A percentile compares a stretch with the other conserved stretches of the same genome.
Evolutionary conservation across 73 alveolate genomes (phyloP).

Genomic region (Paramecium pentaurelia): DNA sequence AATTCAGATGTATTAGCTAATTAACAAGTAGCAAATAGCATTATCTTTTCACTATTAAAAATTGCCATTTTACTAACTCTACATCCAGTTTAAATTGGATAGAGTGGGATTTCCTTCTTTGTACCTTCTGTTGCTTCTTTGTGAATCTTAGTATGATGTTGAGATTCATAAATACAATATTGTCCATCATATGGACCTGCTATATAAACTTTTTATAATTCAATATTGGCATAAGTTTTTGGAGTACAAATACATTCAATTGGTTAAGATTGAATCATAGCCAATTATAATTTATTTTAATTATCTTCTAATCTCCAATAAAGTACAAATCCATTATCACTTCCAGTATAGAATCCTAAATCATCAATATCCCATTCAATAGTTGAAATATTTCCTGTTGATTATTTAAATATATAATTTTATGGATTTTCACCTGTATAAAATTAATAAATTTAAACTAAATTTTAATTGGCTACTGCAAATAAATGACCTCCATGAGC

Average conservation of each 20-base stretch:
- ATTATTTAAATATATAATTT: constrained; percentile 55
- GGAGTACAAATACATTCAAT: background rate
- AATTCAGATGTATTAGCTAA: constrained; percentile 43
- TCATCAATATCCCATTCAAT: constrained; percentile 92
- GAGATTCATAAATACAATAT: background rate
- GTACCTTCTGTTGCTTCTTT: constrained; percentile 49
- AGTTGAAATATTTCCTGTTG: constrained; percentile 47
- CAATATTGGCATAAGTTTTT: background rate
- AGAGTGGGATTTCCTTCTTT: constrained; percentile 34
- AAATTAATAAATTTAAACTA: constrained; percentile 83
- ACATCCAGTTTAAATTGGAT: constrained; percentile 57
- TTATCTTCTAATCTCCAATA: constrained; percentile 84
- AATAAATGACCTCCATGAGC: constrained; percentile 94
- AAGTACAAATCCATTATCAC: constrained; percentile 85
- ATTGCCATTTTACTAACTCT: constrained; percentile 64
- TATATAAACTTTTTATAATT: background rate
- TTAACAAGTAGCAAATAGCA: constrained; percentile 72
- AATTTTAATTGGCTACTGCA: constrained; percentile 87
- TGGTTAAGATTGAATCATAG: background rate
- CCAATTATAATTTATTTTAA: constrained; percentile 33
- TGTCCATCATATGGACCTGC: constrained; percentile 5
- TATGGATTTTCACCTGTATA: constrained; percentile 86
- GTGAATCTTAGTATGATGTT: background rate
- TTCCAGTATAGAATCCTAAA: constrained; percentile 84
- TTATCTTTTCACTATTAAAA: constrained; percentile 70